Evolutionary conservation across 108 stramenopile species (phyloP), one percentile per base, ranked within the genome.

Genomic region (Cyclotella sp.): DNA sequence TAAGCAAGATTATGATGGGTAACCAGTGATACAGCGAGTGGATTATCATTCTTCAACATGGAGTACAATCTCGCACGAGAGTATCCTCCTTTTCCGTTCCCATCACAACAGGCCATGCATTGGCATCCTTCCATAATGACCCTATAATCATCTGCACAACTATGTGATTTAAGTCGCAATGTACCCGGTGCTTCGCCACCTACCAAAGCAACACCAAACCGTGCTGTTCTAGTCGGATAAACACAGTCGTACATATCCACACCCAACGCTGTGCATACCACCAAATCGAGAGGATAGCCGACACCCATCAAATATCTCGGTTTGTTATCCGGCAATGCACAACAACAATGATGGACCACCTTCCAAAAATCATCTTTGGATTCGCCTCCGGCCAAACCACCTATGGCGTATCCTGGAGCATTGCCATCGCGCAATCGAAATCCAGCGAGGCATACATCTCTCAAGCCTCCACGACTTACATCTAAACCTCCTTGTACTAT

Each of bases 181-280:
- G 87, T 89, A 26, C 97, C 95, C 52, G 86, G 88, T 11, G 88
- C 84, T 43, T 70, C 75, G 1, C 75, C 85, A 16, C 86, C 82
- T 16, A 94, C 88, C 22, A 99, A 70, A 5, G 97, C 97, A 0
- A 97, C 94, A 21, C 98, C 98, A 82, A 99, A 98, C 40, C 98
- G 73, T 19, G 97, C 98, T 21, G 98, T 99, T 43, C 98, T 85
- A 13, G 98, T 99, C 6, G 97, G 97, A 85, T 96, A 99, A 11
- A 99, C 98, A 77, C 97, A 99, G 87, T 99, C 98, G 74, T 93
- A 99, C 97, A 98, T 97, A 72, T 99, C 97, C 11, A 98, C 97
- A 30, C 98, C 98, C 69, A 99, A 79, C 10, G 95, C 97, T 3
- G 95, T 94, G 77, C 98, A 98, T 9, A 99, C 96, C 16, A 99